Evolutionary conservation across 108 stramenopile species (phyloP), one percentile per base, ranked within the genome.

Genomic region (Aurantiochytrium sp.): DNA sequence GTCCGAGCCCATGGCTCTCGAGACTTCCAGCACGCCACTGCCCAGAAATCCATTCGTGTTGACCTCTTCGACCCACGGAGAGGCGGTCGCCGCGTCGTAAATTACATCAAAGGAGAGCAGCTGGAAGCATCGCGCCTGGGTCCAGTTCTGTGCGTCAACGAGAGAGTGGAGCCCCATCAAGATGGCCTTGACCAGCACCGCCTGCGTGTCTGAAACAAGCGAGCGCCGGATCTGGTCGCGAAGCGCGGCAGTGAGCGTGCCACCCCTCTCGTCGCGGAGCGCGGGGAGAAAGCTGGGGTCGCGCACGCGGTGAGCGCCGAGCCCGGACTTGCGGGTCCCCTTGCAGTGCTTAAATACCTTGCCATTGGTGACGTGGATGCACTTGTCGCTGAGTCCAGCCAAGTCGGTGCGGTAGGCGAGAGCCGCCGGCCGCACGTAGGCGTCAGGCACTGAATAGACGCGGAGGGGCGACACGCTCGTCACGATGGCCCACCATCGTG

Each of bases 1-100:
- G 1, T 81, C 42, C 50, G 42, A 41, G 6, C 36, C 36, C 24
- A 81, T 48, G 8, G 73, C 73, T 6, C 27, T 12, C 45, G 73
- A 81, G 45, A 81, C 73, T 21, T 41, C 45, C 6, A 48, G n/a
- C 36, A 81, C 30, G 39, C 73, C 73, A 42, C 42, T 48, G n/a
- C 73, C 73, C 6, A 81, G 73, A 48, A 81, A 81, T 12, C 73
- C 73, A 48, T 81, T 81, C 10, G 42, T 81, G 73, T 81, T 81
- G 2, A 81, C 45, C 24, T 81, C 73, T 41, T 48, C 42, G 45
- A 81, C 39, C 45, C 45, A 48, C 45, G 73, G 73, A 24, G 73
- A 41, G 19, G 32, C 59, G 2, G 73, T 48, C 2, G 21, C 73
- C 1, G 39, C 39, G 27, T 81, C 73, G 73, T 81, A 81, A 24